phyloP scores from a whole-genome alignment of 2,329 filamentous ascomycete species.

The Fonsecaea monophora region DNA sequence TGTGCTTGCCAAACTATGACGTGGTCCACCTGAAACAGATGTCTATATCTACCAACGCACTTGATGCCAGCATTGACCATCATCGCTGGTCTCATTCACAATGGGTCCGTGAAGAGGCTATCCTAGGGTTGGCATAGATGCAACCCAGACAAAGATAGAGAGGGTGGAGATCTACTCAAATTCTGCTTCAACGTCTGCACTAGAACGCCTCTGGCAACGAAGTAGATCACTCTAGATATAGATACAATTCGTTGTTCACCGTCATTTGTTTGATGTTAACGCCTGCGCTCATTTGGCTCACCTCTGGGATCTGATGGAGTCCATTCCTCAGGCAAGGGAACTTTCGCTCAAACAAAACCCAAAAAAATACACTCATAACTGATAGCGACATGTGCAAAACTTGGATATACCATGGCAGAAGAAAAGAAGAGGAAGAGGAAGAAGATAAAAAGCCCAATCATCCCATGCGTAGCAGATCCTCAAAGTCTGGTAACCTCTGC shows the following conservation, averaged over 20 bases:
- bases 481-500: background rate
- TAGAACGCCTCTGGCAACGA: background rate
- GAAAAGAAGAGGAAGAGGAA: too few species aligned
- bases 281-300: background rate
- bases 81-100: background rate
- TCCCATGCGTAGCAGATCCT: slow-evolving; percentile 5
- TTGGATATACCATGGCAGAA: too few species aligned
- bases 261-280: background rate
- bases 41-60: background rate
- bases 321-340: background rate
- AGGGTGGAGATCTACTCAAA: background rate
- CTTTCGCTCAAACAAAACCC: background rate
- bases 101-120: background rate
- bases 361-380: background rate
- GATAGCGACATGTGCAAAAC: too few species aligned
- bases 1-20: slow-evolving; percentile 50
- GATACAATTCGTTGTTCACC: background rate
- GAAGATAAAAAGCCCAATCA: background rate
- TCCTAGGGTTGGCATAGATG: background rate
- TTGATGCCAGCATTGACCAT: background rate
- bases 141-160: background rate
- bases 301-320: background rate
- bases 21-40: background rate
- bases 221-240: slow-evolving; percentile 11
- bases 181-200: slow-evolving; percentile 4